A percentile compares a stretch with the other conserved stretches of the same genome.
Evolutionary conservation across 495 filamentous ascomycete species (phyloP).

Genomic region (Haplographium delicatum): DNA sequence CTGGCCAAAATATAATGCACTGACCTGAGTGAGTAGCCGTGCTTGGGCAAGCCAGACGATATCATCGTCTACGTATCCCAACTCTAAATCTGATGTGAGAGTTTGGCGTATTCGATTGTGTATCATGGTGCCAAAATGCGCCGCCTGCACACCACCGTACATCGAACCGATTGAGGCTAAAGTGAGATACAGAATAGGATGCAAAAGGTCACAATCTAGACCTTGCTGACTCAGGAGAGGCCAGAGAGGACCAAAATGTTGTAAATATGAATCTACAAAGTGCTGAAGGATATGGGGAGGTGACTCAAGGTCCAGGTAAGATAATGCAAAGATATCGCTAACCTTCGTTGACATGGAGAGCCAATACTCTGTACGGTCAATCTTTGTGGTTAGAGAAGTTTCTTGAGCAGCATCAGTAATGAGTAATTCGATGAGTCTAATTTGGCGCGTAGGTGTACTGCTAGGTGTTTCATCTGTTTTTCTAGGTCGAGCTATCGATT

Average conservation of each 20-base stretch:
- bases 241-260: not conserved
- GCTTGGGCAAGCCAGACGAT: not conserved
- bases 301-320: not conserved
- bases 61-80: not conserved
- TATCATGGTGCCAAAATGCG: not conserved
- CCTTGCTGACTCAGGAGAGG: not conserved
- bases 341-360: not conserved
- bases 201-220: not conserved
- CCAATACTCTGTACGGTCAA: not conserved
- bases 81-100: not conserved
- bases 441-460: no score
- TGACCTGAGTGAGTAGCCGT: not conserved
- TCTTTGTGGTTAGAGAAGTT: not conserved
- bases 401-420: not conserved
- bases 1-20: not conserved
- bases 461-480: no score
- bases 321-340: not conserved
- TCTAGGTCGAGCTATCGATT: no score
- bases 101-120: not conserved
- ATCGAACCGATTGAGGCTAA: not conserved
- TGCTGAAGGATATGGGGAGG: not conserved
- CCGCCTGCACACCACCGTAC: not conserved
- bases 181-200: not conserved
- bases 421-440: not conserved
- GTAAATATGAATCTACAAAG: not conserved